Evolutionary conservation across 2,329 filamentous ascomycete species (phyloP).

Genomic region (Pseudopyrenochaeta lycopersici): DNA sequence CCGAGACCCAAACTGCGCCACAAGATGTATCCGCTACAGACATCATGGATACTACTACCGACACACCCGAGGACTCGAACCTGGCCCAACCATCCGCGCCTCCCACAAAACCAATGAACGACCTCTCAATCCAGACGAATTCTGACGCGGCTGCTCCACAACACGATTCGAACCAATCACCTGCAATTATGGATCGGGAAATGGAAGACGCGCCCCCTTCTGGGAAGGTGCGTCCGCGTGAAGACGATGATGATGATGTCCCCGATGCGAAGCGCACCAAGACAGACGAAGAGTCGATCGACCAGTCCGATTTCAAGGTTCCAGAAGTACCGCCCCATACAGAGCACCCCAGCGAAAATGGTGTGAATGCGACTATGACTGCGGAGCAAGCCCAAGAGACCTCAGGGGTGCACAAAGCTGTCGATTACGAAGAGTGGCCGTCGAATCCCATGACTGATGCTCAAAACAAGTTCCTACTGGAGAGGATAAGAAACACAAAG

Average conservation of each 20-base stretch:
- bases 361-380: constrained; percentile 21
- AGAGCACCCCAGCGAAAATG: constrained; percentile 42
- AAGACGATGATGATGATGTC: constrained; percentile 63
- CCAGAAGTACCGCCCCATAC: constrained; percentile 49
- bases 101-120: constrained; percentile 46
- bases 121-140: constrained; percentile 40
- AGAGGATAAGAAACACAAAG: constrained; percentile 77
- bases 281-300: constrained; percentile 62
- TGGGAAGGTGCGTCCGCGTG: constrained; percentile 70
- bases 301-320: constrained; percentile 53
- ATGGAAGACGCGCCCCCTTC: constrained; percentile 52
- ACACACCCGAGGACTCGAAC: constrained; percentile 22
- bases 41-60: constrained; percentile 38
- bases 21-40: constrained; percentile 26
- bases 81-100: constrained; percentile 21
- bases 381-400: constrained; percentile 43
- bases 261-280: constrained; percentile 81
- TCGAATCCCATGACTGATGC: constrained; percentile 57
- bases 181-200: constrained; percentile 39
- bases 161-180: constrained; percentile 27
- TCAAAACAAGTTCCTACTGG: constrained; percentile 70
- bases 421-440: constrained; percentile 44
- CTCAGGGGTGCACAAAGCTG: constrained; percentile 42
- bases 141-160: constrained; percentile 18
- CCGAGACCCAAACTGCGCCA: constrained; percentile 36